These are phyloP conservation scores for Phytopythium helicoides DNA, from an alignment of 352 stramenopile species.

Conservation along the genomic window DNA sequence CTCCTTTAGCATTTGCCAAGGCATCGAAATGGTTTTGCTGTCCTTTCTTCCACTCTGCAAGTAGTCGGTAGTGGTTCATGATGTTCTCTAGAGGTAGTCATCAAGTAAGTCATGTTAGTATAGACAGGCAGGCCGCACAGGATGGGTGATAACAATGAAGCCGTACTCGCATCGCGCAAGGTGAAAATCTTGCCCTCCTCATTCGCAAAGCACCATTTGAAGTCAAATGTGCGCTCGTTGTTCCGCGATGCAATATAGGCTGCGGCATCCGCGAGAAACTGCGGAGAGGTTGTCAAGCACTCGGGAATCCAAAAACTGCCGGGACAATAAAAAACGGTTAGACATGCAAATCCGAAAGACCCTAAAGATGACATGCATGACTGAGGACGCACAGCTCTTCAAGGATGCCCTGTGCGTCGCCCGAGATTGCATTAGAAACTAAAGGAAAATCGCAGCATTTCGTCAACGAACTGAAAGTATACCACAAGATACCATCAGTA, in stretches of 20 bases:
- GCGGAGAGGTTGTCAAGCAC: slow-evolving; percentile 49
- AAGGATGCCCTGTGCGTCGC: slow-evolving; percentile 49
- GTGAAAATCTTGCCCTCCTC: slow-evolving; percentile 52
- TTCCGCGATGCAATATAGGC: slow-evolving; percentile 76
- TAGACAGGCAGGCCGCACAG: neutral
- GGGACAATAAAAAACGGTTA: too few species aligned
- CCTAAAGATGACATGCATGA: neutral
- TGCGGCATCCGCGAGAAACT: slow-evolving; percentile 67
- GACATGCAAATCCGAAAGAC: neutral
- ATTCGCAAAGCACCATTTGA: slow-evolving; percentile 67
- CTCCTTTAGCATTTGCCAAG: slow-evolving; percentile 29
- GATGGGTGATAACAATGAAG: too few species aligned
- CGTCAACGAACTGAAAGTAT: neutral
- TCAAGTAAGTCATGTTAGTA: slow-evolving; percentile 1
- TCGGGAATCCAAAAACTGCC: slow-evolving; percentile 66
- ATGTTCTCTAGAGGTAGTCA: slow-evolving; percentile 48
- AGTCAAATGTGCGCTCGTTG: slow-evolving; percentile 74
- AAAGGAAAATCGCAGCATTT: slow-evolving; percentile 3
- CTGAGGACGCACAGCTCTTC: slow-evolving; percentile 58
- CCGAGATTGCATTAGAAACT: slow-evolving; percentile 52
- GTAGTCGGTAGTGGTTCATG: slow-evolving; percentile 52
- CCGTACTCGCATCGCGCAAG: slow-evolving; percentile 66
- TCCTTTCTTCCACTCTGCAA: slow-evolving; percentile 66
- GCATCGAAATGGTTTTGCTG: slow-evolving; percentile 62
- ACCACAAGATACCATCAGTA: slow-evolving; percentile 1